A percentile compares a stretch with the other conserved stretches of the same genome.
Evolutionary conservation across 2,329 filamentous ascomycete species (phyloP).

Genomic region (Microthyrium microscopicum): DNA sequence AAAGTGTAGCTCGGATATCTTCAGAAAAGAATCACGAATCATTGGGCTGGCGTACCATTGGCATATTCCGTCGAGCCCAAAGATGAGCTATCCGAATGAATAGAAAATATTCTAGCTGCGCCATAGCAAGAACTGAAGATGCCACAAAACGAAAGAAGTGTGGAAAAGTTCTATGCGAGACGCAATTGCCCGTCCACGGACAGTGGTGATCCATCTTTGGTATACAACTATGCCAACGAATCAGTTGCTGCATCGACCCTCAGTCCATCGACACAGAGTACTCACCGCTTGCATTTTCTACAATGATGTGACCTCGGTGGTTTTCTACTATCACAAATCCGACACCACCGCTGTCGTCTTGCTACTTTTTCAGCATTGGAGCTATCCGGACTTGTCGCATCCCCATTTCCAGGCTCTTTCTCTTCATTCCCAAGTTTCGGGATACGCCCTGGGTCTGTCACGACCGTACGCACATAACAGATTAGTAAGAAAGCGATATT

Average conservation of each 20-base stretch:
- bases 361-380: not conserved
- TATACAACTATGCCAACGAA: slow-evolving; percentile 37
- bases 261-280: not conserved
- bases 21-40: not conserved
- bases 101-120: slow-evolving; percentile 45
- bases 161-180: slow-evolving; percentile 65
- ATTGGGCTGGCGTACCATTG: slow-evolving; percentile 35
- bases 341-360: slow-evolving; percentile 51
- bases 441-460: slow-evolving; percentile 39
- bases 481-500: slow-evolving; percentile 48
- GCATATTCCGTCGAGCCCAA: slow-evolving; percentile 49
- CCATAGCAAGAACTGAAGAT: slow-evolving; percentile 48
- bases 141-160: slow-evolving; percentile 67
- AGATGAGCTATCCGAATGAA: slow-evolving; percentile 40
- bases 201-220: slow-evolving; percentile 80
- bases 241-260: not conserved
- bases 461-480: slow-evolving; percentile 50
- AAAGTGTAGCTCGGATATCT: not conserved
- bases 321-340: slow-evolving; percentile 57
- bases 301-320: slow-evolving; percentile 71
- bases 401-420: not conserved
- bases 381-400: slow-evolving; percentile 4
- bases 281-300: slow-evolving; percentile 47
- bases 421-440: slow-evolving; percentile 24
- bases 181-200: slow-evolving; percentile 71